A percentile compares a stretch with the other conserved stretches of the same genome.
Conservation (phyloP, 2,329 filamentous ascomycete genomes). For the Ophiostoma sp. region DNA sequence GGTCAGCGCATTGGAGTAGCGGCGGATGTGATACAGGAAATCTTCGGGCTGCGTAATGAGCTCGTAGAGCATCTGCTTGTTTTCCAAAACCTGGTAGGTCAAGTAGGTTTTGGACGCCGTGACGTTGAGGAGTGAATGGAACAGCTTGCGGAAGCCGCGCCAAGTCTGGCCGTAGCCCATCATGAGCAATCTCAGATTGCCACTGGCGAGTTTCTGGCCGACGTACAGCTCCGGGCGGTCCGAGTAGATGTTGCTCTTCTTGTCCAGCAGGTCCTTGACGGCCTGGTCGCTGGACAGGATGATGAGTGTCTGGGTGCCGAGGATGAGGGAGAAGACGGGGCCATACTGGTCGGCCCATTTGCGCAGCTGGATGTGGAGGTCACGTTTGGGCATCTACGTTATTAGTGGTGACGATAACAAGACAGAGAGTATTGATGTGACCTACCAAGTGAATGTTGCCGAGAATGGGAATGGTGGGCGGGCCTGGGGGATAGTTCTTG, state of each 20-base stretch:
- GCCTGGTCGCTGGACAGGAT: constrained; percentile 35
- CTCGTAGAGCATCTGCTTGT: constrained; percentile 53
- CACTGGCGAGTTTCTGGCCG: constrained; percentile 28
- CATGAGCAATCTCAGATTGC: constrained; percentile 11
- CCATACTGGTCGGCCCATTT: constrained; percentile 55
- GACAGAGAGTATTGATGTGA: not conserved
- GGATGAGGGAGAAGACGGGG: constrained; percentile 52
- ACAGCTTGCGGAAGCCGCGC: constrained; percentile 39
- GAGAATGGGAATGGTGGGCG: constrained; percentile 34
- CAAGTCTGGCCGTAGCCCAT: constrained; percentile 39
- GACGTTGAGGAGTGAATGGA: constrained; percentile 51
- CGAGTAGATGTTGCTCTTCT: constrained; percentile 51
- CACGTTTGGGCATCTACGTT: constrained; percentile 14
- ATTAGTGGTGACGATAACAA: not conserved
- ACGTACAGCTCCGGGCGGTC: constrained; percentile 39
- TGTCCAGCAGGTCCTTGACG: constrained; percentile 55
- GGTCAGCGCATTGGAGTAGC: constrained; percentile 28
- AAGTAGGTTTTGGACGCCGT: constrained; percentile 50
- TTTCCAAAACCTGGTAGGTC: constrained; percentile 57
- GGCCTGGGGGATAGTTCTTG: constrained; percentile 32
- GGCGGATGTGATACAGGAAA: constrained; percentile 33
- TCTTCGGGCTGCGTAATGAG: constrained; percentile 41
- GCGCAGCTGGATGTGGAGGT: constrained; percentile 47
- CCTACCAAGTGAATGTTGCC: constrained; percentile 39
- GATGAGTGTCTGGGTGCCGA: constrained; percentile 50